A percentile compares a stretch with the other conserved stretches of the same genome.
Evolutionary conservation across 1,284 basidiomycete species (phyloP).

Genomic region (Earliella scabrosa): DNA sequence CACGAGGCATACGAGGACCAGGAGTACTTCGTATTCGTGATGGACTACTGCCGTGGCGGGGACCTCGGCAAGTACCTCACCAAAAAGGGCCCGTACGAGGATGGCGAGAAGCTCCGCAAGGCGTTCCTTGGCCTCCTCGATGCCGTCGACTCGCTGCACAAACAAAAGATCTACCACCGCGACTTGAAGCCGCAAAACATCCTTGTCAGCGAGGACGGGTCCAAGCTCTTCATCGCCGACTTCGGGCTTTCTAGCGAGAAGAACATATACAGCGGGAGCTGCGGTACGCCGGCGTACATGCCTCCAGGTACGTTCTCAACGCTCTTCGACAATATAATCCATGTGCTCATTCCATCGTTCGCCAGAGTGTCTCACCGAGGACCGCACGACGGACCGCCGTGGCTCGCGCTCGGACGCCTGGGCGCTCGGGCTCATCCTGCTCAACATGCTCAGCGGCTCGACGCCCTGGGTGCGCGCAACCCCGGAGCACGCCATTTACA

Average conservation of each 20-base stretch:
- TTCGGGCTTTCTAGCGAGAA: constrained; percentile 66
- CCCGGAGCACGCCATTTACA: constrained; percentile 72
- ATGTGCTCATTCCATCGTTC: neutral
- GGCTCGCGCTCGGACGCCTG: constrained; percentile 88
- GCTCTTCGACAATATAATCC: neutral
- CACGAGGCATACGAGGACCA: constrained; percentile 56
- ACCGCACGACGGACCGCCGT: constrained; percentile 42
- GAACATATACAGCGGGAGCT: constrained; percentile 52
- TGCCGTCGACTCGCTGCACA: constrained; percentile 62
- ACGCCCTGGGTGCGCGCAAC: constrained; percentile 87
- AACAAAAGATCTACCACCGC: constrained; percentile 63
- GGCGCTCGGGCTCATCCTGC: constrained; percentile 61
- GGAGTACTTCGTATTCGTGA: constrained; percentile 57
- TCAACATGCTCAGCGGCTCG: constrained; percentile 83
- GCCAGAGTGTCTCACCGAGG: constrained; percentile 28
- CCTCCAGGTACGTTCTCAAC: constrained; percentile 43
- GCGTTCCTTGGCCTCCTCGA: constrained; percentile 64
- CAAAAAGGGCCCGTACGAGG: constrained; percentile 47
- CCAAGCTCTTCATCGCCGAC: constrained; percentile 58
- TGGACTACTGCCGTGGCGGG: constrained; percentile 65
- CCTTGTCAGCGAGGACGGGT: constrained; percentile 49
- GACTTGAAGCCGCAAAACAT: constrained; percentile 79
- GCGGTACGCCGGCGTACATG: constrained; percentile 57
- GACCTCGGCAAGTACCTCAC: constrained; percentile 66
- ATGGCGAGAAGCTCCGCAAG: constrained; percentile 49